Base-by-base conservation (phyloP, 164 flowering plant genomes). In the Umbellularia californica region DNA sequence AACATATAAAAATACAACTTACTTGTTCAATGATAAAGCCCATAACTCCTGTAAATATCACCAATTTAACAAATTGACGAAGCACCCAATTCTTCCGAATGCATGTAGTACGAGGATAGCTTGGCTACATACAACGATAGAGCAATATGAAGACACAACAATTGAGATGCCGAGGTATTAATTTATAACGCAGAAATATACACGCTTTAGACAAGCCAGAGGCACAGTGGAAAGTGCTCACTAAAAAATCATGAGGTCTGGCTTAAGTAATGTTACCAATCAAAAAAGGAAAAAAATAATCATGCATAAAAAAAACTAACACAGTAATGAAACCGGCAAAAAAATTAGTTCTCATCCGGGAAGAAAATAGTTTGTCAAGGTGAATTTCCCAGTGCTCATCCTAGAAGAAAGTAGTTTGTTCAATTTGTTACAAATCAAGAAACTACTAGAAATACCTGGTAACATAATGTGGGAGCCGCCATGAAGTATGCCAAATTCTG, bases 401-500 rank as follows among this genome's bases (percentile, higher is more conserved):
- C n/a, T 3, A n/a, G n/a, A 55, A 55, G n/a, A 30, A 30, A 30
- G 5, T 30, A 30, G 35, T 30, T 30, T 30, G 35, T 30, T 20
- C 19, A 55, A 55, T 15, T 20, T 55, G 7, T 20, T 55, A 7
- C 17, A 55, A 55, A 71, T 3, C 14, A 28, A 71, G 22, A 71
- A 47, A 50, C n/a, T 30, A 28, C 27, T 10, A 23, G 52, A 55
- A 55, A 55, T 84, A 93, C 99, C 98, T 95, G 99, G 81, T 95
- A 95, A 80, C 99, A 93, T 72, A 95, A 80, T 58, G 99, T 94
- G 23, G 99, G 99, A 80, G 98, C 97, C 79, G 90, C 87, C 91
- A 94, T 92, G 85, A 96, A 96, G 83, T 96, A 96, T 23, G 72
- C 90, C 89, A 96, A 85, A 82, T 86, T 88, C 81, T 84, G 85